Conservation (phyloP, 306 rosid species). For the Quillaja saponaria region DNA sequence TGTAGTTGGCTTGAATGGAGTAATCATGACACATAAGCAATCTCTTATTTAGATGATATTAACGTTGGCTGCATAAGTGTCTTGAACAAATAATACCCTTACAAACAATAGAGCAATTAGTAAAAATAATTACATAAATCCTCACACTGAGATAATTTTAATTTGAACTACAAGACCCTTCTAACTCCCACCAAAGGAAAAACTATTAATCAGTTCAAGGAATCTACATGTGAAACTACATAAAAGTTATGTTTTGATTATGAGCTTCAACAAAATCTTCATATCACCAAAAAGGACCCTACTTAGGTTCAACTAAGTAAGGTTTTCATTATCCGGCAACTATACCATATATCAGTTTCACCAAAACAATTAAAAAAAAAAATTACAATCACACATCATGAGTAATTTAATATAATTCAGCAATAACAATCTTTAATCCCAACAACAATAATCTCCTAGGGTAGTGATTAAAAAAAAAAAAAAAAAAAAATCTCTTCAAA, state of each 20-base stretch:
- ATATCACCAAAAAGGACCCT: too few relatives aligned
- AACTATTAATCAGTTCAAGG: too few relatives aligned
- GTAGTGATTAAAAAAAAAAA: too few relatives aligned
- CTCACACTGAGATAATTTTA: neutral
- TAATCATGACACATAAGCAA: neutral
- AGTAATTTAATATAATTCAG: too few relatives aligned
- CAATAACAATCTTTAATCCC: neutral
- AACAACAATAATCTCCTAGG: neutral
- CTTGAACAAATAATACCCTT: neutral
- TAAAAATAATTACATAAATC: neutral
- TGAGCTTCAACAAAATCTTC: too few relatives aligned
- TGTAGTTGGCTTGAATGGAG: neutral
- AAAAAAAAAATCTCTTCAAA: neutral
- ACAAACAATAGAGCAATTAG: neutral
- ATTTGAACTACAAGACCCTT: neutral
- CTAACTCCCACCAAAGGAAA: conserved; percentile 3
- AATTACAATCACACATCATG: too few relatives aligned
- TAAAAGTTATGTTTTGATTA: too few relatives aligned
- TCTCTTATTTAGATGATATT: neutral
- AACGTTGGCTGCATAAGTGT: neutral
- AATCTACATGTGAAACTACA: too few relatives aligned
- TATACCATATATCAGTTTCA: too few relatives aligned
- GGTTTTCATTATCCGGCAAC: too few relatives aligned
- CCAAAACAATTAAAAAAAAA: too few relatives aligned
- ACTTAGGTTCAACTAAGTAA: too few relatives aligned